Conservation (phyloP, 176 grass and related monocot species). For the Eleusine indica region DNA sequence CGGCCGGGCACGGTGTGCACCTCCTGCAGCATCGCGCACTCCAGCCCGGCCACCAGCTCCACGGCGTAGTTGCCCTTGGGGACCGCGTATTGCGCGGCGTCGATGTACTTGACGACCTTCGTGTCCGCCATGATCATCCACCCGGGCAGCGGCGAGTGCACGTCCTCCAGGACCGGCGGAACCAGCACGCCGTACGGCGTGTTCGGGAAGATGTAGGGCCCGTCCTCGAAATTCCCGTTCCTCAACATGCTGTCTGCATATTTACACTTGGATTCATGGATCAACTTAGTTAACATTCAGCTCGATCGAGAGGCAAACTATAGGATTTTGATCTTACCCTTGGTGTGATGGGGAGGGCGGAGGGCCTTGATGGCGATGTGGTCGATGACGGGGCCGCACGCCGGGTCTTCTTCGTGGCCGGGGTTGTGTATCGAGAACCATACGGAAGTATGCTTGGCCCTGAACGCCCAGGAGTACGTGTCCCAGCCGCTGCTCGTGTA, state of each 20-base stretch:
- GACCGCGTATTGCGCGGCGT: constrained; percentile 53
- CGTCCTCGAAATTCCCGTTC: constrained; percentile 65
- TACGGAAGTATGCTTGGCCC: constrained; percentile 22
- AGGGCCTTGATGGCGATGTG: constrained; percentile 47
- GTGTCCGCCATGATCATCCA: constrained; percentile 66
- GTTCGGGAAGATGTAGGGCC: constrained; percentile 48
- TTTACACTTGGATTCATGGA: neutral
- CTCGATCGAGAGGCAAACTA: no score
- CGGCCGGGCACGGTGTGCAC: constrained; percentile 36
- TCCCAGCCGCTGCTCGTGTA: constrained; percentile 64
- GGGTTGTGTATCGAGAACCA: constrained; percentile 56
- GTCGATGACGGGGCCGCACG: constrained; percentile 62
- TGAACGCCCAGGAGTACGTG: constrained; percentile 61
- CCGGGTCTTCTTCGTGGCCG: constrained; percentile 53
- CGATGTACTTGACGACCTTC: constrained; percentile 60
- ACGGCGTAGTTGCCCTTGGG: constrained; percentile 53
- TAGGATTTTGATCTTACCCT: constrained; percentile 19
- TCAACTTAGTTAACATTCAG: neutral
- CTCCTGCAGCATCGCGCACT: constrained; percentile 62
- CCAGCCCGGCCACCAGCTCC: constrained; percentile 61
- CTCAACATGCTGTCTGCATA: constrained; percentile 35
- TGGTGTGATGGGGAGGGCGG: neutral
- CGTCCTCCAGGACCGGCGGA: constrained; percentile 43
- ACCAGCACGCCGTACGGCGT: constrained; percentile 54
- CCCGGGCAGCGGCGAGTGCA: constrained; percentile 61